Conservation (phyloP, 129 eudicot species). For the Logfia minima region DNA sequence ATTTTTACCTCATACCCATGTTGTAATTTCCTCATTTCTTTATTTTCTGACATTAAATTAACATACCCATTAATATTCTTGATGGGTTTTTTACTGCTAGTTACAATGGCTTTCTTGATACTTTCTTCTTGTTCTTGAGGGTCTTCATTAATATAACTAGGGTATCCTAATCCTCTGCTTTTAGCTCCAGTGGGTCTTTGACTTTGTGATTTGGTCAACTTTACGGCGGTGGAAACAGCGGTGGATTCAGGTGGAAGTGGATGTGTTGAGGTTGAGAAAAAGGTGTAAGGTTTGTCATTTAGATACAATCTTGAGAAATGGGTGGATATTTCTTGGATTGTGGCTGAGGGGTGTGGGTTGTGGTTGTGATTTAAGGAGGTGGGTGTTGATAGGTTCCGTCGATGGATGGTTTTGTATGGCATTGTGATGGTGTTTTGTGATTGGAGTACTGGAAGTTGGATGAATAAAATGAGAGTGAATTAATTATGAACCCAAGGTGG, state of each 20-base stretch:
- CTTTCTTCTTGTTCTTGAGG: conserved; percentile 21
- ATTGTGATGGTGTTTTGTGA: conserved; percentile 12
- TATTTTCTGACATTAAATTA: conserved; percentile 19
- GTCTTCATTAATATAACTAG: not conserved
- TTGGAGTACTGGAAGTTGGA: not conserved
- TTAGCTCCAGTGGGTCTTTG: conserved; percentile 30
- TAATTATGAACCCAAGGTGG: not conserved
- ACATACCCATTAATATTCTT: conserved; percentile 13
- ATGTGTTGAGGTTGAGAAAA: conserved; percentile 24
- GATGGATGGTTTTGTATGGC: conserved; percentile 46
- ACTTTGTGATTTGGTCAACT: conserved; percentile 43
- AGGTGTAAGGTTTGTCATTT: conserved; percentile 42
- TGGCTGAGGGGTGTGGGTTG: conserved; percentile 37
- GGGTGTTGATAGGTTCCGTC: conserved; percentile 45
- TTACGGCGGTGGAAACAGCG: conserved; percentile 32
- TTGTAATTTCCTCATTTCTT: conserved; percentile 38
- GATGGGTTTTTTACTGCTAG: conserved; percentile 14
- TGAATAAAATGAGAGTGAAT: not conserved
- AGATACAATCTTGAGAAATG: conserved; percentile 61
- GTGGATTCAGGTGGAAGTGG: conserved; percentile 24
- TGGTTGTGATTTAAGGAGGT: conserved; percentile 21
- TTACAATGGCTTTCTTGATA: conserved; percentile 34
- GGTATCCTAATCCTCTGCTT: not conserved
- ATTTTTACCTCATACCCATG: conserved; percentile 37
- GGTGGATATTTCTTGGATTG: conserved; percentile 59